Evolutionary conservation across 2,329 filamentous ascomycete genomes (phyloP).

Genomic region (Xylogone sp.): DNA sequence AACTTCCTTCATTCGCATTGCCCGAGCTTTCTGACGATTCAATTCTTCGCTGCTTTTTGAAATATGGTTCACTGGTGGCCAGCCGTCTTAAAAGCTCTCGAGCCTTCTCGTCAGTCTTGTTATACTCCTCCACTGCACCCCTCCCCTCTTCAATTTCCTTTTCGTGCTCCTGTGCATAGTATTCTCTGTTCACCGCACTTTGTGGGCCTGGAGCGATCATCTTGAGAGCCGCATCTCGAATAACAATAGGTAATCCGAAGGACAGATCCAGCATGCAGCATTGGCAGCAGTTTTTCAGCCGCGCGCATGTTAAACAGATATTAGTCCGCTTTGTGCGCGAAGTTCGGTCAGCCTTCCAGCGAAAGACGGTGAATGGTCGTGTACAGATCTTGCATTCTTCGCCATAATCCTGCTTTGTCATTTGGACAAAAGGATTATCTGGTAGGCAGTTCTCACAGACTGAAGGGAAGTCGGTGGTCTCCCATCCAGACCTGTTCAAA

Average conservation of each 20-base stretch:
- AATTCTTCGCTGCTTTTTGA: constrained; percentile 78
- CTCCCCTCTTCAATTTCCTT: constrained; percentile 90
- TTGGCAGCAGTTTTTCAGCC: constrained; percentile 98
- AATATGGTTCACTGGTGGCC: constrained; percentile 92
- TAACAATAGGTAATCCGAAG: constrained; percentile 90
- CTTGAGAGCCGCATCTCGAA: constrained; percentile 93
- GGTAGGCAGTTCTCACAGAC: constrained; percentile 91
- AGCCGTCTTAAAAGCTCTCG: constrained; percentile 79
- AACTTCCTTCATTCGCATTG: constrained; percentile 36
- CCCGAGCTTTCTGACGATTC: constrained; percentile 35
- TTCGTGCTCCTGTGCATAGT: constrained; percentile 97
- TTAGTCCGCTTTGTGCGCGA: constrained; percentile 90
- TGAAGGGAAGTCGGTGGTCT: constrained; percentile 85
- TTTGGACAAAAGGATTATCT: constrained; percentile 96
- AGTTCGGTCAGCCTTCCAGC: constrained; percentile 90
- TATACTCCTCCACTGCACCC: constrained; percentile 82
- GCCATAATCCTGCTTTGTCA: constrained; percentile 96
- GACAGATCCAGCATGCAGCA: constrained; percentile 97
- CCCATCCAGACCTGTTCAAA: constrained; percentile 92
- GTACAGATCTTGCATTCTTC: constrained; percentile 74
- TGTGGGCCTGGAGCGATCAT: constrained; percentile 94
- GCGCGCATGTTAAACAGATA: constrained; percentile 93
- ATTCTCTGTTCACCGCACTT: constrained; percentile 92
- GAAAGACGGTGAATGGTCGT: constrained; percentile 91
- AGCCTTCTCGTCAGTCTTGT: constrained; percentile 96